phyloP scores from a whole-genome alignment of 2,329 filamentous ascomycete species.

The Chaetomium globosum region DNA sequence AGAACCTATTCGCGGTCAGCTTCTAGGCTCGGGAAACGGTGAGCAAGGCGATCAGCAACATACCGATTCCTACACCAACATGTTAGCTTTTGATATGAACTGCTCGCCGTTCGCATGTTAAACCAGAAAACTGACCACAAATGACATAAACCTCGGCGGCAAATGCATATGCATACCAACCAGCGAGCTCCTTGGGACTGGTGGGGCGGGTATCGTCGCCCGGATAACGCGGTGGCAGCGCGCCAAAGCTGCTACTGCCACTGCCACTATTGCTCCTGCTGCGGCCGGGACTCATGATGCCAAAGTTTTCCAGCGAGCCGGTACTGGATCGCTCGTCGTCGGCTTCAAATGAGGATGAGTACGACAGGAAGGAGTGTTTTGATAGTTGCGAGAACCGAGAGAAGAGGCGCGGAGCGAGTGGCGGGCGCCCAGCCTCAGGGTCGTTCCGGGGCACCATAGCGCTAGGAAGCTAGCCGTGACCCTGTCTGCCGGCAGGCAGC shows the following conservation, averaged over 20 bases:
- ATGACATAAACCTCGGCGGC: conserved; percentile 96
- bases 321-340: conserved; percentile 67
- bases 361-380: conserved; percentile 60
- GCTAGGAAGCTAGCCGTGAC: conserved; percentile 5
- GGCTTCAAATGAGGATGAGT: conserved; percentile 67
- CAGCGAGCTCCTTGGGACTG: conserved; percentile 80
- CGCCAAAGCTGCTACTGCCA: conserved; percentile 43
- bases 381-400: conserved; percentile 56
- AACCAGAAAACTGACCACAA: conserved; percentile 65
- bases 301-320: conserved; percentile 35
- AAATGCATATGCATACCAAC: conserved; percentile 97
- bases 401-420: conserved; percentile 51
- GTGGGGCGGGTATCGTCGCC: conserved; percentile 90
- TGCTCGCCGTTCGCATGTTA: background rate
- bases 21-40: background rate
- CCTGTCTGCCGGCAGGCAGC: conserved; percentile 26
- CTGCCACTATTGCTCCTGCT: conserved; percentile 45
- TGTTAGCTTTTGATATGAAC: conserved; percentile 1
- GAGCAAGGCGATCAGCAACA: conserved; percentile 22
- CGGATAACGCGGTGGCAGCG: conserved; percentile 60
- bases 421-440: conserved; percentile 43
- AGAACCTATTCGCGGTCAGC: conserved; percentile 60
- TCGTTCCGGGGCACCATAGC: conserved; percentile 45
- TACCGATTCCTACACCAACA: conserved; percentile 34
- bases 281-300: conserved; percentile 43